Evolutionary conservation across 2,329 filamentous ascomycete genomes (phyloP), one percentile per base, ranked within the genome.

Genomic region (Beauveria australis): DNA sequence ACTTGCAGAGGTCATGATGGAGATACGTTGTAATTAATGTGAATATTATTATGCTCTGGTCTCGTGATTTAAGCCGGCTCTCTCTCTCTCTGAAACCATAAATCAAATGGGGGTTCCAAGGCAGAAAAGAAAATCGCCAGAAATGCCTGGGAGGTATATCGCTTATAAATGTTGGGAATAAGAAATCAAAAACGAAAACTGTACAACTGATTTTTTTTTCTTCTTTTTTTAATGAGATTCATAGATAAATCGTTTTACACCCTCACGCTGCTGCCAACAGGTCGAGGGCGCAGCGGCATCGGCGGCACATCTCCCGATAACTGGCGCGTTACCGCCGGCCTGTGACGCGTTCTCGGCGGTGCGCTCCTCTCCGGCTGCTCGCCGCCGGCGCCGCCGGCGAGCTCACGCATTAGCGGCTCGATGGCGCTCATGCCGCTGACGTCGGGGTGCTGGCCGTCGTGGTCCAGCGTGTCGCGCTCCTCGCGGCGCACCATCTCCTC

Each of bases 351-450:
- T 9, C 14, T 22, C n/a, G 28, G 24, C 14, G 16, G n/a, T 14
- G 28, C 7, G 28, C n/a, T 24, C 43, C 16, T 30, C 33, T 47
- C 47, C 12, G 19, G 22, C 14, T 16, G 19, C 28, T 26, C 28
- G 14, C 9, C 41, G 28, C 33, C 30, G 30, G 10, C 30, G 30
- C 30, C 30, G 30, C 30, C 70, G 46, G 73, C 74, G 48, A 79
- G 66, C 67, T 78, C 76, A 59, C 74, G 70, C 74, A 79, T 79
- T 52, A 79, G 63, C 9, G 76, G 75, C 67, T 79, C 77, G 24
- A 79, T 71, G 5, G 71, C 68, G 28, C 74, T 75, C 60, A 78
- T 65, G 5, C 75, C 72, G 53, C 69, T 73, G 61, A 66, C 64
- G 19, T 72, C 71, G 26, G 71, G 57, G 67, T 66, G 46, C 63